Base-by-base conservation (phyloP, 148 eudicot species). In the Chenopodium quinoa region DNA sequence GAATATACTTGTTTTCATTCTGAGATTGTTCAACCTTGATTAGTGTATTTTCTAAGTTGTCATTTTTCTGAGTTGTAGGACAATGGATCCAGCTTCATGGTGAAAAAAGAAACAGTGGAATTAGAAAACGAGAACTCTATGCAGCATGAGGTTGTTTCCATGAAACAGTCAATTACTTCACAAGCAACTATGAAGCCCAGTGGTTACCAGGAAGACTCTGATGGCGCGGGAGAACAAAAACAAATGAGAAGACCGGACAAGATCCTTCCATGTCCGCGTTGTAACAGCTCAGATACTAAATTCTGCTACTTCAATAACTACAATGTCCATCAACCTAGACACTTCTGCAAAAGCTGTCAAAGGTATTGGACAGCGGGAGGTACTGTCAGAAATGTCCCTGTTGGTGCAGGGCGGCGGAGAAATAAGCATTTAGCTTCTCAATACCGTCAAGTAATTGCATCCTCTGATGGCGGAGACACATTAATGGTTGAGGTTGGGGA, bases 401-500 rank as follows among this genome's bases (percentile, higher is more conserved):
- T 89, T 22, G 91, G 91, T 50, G 85, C 91, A 54, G 91, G 91
- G 5, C 85, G 89, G 4, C 77, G 89, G 54, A 89, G 85, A 72
- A 86, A 89, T 79, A 89, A 89, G 81, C 87, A 84, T 8, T 70
- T 87, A 34, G 75, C 83, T 32, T 80, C 89, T 76, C 91, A 88
- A 54, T 84, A 75, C 46, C 82, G 70, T 48, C 87, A 84, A 69
- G 67, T 82, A 32, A 58, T 79, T 4, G 85, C 75, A 1, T 79
- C 83, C 75, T 46, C 87, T 12, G 83, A 79, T 75, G 63, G 66
- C 1, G 80, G 79, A 22, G 73, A 83, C 22, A n/a, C 84, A 44
- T 66, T 84, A 31, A 44, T 80, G 25, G 65, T 58, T 19, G 83
- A 67, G 44, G 62, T 75, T 20, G 65, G 77, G 0, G 85, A 82